Base-by-base conservation (phyloP, 257 asterid species). In the Oldenlandia corymbosa region DNA sequence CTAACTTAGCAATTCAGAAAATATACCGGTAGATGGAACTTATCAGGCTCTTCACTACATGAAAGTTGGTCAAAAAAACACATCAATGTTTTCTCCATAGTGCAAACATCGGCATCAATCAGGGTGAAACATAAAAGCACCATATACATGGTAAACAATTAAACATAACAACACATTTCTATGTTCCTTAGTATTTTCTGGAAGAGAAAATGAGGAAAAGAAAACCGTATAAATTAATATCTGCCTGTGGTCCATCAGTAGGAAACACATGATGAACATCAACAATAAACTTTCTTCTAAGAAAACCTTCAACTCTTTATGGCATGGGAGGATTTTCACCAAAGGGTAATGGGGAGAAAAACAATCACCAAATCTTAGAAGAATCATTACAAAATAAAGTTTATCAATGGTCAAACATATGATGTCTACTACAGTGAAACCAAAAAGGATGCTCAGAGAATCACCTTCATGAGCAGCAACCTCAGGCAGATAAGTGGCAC, bases 401-500 rank as follows among this genome's bases (percentile, higher is more conserved):
- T 64, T 21, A 54, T 49, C 34, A 23, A 7, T 11, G 34, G 18
- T 63, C 32, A 39, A 58, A 6, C 16, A 4, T 17, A 18, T 5
- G 17, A 45, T 18, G 12, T 16, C 0, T 20, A 28, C 66, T 59
- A 41, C 10, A 23, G 36, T 36, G 30, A 54, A 69, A 60, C 36
- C 42, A 27, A n/a, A 45, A 53, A 52, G 4, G 64, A 65, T 45
- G 65, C 34, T 42, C 16, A 31, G 65, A 24, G 58, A 62, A 51
- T 68, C 67, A 90, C 99, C 97, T 90, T 90, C 99, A 68, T 93
- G 97, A 67, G 96, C 91, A 65, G 97, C 96, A 60, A 93, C 86
- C 81, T 93, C 99, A 43, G 99, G 97, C 78, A 93, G 88, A 83
- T 93, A 93, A 28, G 99, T 93, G 70, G 96, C 99, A 54, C 85